Evolutionary conservation across 2,329 filamentous ascomycete genomes (phyloP).

Genomic region (Xylariaceae sp.): DNA sequence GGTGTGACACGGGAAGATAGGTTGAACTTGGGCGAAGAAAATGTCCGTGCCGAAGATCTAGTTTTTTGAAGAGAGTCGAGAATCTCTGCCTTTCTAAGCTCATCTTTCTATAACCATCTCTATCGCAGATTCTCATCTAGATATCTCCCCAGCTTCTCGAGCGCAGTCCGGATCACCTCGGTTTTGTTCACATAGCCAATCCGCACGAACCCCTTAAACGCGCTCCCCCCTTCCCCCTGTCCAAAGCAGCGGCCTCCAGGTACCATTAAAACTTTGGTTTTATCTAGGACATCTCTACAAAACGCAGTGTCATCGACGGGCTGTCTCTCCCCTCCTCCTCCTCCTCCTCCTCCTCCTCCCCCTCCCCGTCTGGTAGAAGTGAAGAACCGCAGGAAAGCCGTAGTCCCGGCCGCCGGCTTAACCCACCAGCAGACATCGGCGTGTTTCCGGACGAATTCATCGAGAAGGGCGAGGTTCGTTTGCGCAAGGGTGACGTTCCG

Average conservation of each 20-base stretch:
- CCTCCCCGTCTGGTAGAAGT: no score
- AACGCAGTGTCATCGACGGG: constrained; percentile 70
- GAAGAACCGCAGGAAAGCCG: constrained; percentile 69
- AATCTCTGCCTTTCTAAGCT: no score
- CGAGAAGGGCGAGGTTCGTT: constrained; percentile 58
- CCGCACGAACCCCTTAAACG: constrained; percentile 69
- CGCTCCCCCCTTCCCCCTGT: constrained; percentile 25
- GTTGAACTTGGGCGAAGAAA: no score
- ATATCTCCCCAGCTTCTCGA: constrained; percentile 48
- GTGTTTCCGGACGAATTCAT: constrained; percentile 59
- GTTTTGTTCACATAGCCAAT: constrained; percentile 74
- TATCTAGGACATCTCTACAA: constrained; percentile 62
- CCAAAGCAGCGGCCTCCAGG: constrained; percentile 75
- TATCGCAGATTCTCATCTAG: constrained; percentile 31
- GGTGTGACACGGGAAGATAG: no score
- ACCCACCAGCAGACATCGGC: constrained; percentile 60
- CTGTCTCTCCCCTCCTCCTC: no score
- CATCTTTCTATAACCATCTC: not conserved
- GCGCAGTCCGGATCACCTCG: constrained; percentile 60
- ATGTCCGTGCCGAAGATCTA: no score
- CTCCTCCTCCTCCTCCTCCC: no score
- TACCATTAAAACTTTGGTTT: constrained; percentile 69
- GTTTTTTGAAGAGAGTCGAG: no score
- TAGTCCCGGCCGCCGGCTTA: constrained; percentile 74
- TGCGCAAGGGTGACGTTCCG: constrained; percentile 61